phyloP scores from a whole-genome alignment of 495 filamentous ascomycete species.

The Trichoderma parareesei region DNA sequence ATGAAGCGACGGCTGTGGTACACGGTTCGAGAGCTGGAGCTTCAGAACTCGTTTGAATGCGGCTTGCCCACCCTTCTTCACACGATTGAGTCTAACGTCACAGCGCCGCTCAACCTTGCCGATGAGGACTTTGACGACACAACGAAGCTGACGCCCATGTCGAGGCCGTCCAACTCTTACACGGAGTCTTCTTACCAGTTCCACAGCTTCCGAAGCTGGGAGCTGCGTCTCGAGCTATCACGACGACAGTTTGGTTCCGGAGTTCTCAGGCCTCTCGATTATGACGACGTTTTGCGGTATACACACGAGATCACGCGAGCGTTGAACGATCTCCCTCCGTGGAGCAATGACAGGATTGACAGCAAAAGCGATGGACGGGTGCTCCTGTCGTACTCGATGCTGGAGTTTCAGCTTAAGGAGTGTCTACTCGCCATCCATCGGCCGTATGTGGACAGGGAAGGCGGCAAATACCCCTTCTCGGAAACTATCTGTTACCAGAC shows the following conservation, averaged over 20 bases:
- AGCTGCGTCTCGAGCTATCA: slow-evolving; percentile 24
- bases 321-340: slow-evolving; percentile 25
- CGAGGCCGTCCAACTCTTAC: slow-evolving; percentile 21
- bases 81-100: slow-evolving; percentile 21
- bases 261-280: slow-evolving; percentile 18
- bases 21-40: slow-evolving; percentile 26
- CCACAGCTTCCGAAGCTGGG: slow-evolving; percentile 24
- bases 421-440: slow-evolving; percentile 27
- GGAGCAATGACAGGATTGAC: slow-evolving; percentile 21
- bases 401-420: slow-evolving; percentile 28
- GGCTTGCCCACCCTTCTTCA: slow-evolving; percentile 27
- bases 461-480: slow-evolving; percentile 21
- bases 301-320: slow-evolving; percentile 27
- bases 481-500: slow-evolving; percentile 28
- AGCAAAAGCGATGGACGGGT: slow-evolving; percentile 21
- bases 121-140: slow-evolving; percentile 26
- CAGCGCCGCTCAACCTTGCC: slow-evolving; percentile 25
- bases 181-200: slow-evolving; percentile 26
- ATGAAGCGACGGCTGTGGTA: slow-evolving; percentile 29
- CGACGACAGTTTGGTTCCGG: slow-evolving; percentile 21
- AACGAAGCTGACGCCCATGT: slow-evolving; percentile 21
- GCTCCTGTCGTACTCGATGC: slow-evolving; percentile 18
- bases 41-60: slow-evolving; percentile 29
- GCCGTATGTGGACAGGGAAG: slow-evolving; percentile 24
- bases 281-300: slow-evolving; percentile 29